phyloP scores from a whole-genome alignment of 306 rosid species.

The Styphnolobium japonicum region DNA sequence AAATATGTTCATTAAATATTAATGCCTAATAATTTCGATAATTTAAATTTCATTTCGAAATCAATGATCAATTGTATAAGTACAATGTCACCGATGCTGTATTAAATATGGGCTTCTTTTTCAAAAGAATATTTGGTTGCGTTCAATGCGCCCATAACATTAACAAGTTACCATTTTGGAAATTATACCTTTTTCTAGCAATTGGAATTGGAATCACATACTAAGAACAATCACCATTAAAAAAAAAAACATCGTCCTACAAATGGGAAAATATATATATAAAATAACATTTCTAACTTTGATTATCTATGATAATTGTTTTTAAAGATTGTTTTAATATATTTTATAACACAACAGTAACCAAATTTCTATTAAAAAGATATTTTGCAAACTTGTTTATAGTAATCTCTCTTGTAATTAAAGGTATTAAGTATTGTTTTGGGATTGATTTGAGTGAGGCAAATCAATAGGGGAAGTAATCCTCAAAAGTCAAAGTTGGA shows the following conservation, averaged over 20 bases:
- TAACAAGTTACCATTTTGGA: neutral
- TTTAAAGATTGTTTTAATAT: neutral
- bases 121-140: neutral
- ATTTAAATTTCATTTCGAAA: neutral
- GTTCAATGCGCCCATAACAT: too few relatives aligned
- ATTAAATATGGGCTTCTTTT: neutral
- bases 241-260: neutral
- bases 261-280: neutral
- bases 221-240: neutral
- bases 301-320: neutral
- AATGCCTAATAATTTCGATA: neutral
- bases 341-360: neutral
- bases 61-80: neutral
- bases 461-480: neutral
- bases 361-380: too few relatives aligned
- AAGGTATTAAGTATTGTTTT: neutral
- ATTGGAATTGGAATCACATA: neutral
- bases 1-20: too few relatives aligned
- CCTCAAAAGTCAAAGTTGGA: neutral
- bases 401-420: neutral
- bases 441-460: neutral
- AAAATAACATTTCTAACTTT: neutral
- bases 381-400: neutral
- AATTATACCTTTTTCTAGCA: neutral
- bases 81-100: neutral